These are phyloP conservation scores for Sporothrix globosa DNA, from an alignment of 2,329 filamentous ascomycete genomes.

Conservation along the genomic window DNA sequence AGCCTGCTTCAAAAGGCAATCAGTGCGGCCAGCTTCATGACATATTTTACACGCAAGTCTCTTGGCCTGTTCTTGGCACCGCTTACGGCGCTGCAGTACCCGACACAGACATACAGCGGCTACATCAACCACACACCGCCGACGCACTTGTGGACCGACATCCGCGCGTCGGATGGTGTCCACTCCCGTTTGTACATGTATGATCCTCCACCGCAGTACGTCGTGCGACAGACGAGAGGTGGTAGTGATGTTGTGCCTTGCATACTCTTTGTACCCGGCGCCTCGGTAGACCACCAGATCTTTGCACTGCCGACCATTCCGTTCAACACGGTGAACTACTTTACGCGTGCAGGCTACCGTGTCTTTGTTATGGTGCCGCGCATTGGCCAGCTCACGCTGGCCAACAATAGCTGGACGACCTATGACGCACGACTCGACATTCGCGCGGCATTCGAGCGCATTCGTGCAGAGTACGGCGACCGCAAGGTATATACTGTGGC, in stretches of 20 bases:
- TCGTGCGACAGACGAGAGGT: background rate
- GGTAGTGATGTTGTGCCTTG: conserved; percentile 46
- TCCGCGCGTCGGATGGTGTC: conserved; percentile 58
- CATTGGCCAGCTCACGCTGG: conserved; percentile 57
- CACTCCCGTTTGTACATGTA: conserved; percentile 59
- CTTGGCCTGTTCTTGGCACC: conserved; percentile 58
- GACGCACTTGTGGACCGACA: conserved; percentile 47
- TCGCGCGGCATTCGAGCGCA: conserved; percentile 57
- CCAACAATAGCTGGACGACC: conserved; percentile 59
- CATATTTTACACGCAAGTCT: conserved; percentile 59
- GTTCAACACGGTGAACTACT: conserved; percentile 66
- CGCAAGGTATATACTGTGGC: conserved; percentile 59
- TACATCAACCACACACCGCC: conserved; percentile 58
- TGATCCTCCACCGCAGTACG: conserved; percentile 55
- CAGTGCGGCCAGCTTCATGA: conserved; percentile 56
- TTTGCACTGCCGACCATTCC: conserved; percentile 65
- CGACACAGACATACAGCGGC: conserved; percentile 51
- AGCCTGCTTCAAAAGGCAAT: conserved; percentile 49
- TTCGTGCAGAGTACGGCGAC: conserved; percentile 49
- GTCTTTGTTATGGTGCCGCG: conserved; percentile 62
- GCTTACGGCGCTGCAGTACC: conserved; percentile 60
- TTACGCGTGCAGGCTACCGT: conserved; percentile 62
- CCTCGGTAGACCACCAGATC: conserved; percentile 65
- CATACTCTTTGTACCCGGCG: conserved; percentile 65
- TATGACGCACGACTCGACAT: conserved; percentile 64